Percentiles rank a stretch among this genome's conserved stretches.
These are phyloP conservation scores for Suillus alpinus DNA, from an alignment of 768 basidiomycete genomes.

Conservation along the genomic window DNA sequence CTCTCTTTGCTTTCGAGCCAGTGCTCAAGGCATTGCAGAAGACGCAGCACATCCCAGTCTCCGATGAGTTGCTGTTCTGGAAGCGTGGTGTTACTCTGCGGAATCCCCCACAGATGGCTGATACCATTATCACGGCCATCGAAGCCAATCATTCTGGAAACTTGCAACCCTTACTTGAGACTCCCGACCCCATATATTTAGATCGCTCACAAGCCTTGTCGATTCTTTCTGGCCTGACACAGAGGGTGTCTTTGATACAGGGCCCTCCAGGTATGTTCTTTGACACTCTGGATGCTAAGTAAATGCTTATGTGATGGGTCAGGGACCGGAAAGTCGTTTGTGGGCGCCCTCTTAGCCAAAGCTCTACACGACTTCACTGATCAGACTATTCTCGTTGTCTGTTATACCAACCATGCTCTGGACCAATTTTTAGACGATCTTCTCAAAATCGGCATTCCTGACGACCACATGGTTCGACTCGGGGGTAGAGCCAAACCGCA, in stretches of 20 bases:
- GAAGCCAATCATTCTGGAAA: slow-evolving; percentile 32
- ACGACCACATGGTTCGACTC: slow-evolving; percentile 45
- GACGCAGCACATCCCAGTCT: slow-evolving; percentile 40
- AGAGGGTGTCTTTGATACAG: slow-evolving; percentile 55
- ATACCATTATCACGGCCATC: slow-evolving; percentile 23
- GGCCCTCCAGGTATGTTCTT: slow-evolving; percentile 55
- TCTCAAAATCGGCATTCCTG: slow-evolving; percentile 52
- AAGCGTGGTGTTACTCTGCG: slow-evolving; percentile 17
- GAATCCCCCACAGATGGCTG: slow-evolving; percentile 2
- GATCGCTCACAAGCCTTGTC: slow-evolving; percentile 44
- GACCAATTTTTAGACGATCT: slow-evolving; percentile 61
- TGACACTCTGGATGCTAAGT: background rate
- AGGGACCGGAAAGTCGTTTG: slow-evolving; percentile 70
- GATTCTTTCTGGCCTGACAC: slow-evolving; percentile 48
- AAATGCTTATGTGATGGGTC: background rate
- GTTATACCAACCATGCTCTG: slow-evolving; percentile 66
- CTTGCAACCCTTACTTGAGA: slow-evolving; percentile 33
- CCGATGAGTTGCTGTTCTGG: slow-evolving; percentile 51
- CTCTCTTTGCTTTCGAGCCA: slow-evolving; percentile 57
- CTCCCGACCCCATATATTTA: slow-evolving; percentile 37
- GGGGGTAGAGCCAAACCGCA: slow-evolving; percentile 46
- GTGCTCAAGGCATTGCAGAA: slow-evolving; percentile 50
- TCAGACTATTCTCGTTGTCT: slow-evolving; percentile 54
- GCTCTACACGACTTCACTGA: slow-evolving; percentile 43
- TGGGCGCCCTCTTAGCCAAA: slow-evolving; percentile 58